Base-by-base conservation (phyloP, 2,329 filamentous ascomycete genomes). In the Ascosphaera acerosa region DNA sequence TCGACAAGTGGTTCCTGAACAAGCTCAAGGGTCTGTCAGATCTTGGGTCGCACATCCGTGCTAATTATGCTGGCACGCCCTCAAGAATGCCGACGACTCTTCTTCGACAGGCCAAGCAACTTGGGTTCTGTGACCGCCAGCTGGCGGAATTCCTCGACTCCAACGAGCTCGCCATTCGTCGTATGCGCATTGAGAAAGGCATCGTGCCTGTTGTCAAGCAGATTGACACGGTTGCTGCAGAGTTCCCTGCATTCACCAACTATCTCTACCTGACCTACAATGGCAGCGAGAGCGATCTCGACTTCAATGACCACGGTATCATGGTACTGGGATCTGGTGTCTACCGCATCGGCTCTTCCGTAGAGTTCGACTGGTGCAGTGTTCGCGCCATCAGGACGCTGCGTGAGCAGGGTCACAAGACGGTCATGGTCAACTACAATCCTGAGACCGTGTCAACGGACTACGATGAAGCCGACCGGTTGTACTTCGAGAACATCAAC, bases 331-430 rank as follows among this genome's bases (percentile, higher is more conserved):
- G 84, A 10, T 92, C 82, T 18, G 84, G 84, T 52, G 82, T 92
- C 6, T 94, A 94, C 61, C 70, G 87, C 37, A 97, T 97, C 40
- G 87, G 87, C 40, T 92, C 82, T 0, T 92, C 84, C 0, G 87
- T 97, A 35, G 87, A 97, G 49, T 97, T 97, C 51, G 87, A 97
- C 53, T 97, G 87, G 87, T 94, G 87, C 52, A 91, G 87, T 3
- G 87, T 97, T 17, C 66, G 84, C 36, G 80, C 87, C 4, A 89
- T 94, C 38, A 72, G 84, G 38, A 94, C 87, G 2, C 64, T 97
- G 5, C 70, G 87, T 31, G 68, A 77, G 40, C 66, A 72, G 36
- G 76, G 76, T 2, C 70, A 74, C 59, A 94, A 94, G 62, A 94
- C 87, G 0, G 71, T 94, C 44, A 94, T 94, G 84, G 71, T 90